A percentile compares a stretch with the other conserved stretches of the same genome.
Evolutionary conservation across 176 grass and related monocot genomes (phyloP).

Genomic region (Zea luxurians): DNA sequence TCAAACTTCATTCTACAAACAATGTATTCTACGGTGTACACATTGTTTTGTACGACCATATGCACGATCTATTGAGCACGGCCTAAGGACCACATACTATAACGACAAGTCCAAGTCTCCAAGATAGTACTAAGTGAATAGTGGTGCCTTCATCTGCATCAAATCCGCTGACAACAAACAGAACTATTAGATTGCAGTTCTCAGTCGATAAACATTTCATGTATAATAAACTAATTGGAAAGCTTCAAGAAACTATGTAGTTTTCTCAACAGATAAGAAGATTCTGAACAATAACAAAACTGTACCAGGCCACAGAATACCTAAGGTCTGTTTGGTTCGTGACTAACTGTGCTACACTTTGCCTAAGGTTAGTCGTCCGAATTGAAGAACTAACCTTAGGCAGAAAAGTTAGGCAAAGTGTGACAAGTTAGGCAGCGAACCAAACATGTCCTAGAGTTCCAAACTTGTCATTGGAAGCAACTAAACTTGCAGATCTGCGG

Average conservation of each 20-base stretch:
- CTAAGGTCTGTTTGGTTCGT: no score
- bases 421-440: no score
- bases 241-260: slow-evolving; percentile 6
- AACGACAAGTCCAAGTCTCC: slow-evolving; percentile 43
- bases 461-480: slow-evolving; percentile 1
- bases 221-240: background rate
- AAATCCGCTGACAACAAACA: slow-evolving; percentile 34
- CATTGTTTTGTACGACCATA: no score
- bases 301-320: slow-evolving; percentile 33
- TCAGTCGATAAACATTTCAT: background rate
- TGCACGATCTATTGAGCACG: no score
- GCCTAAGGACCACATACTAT: slow-evolving; percentile 37
- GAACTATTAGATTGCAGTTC: slow-evolving; percentile 28
- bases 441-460: no score
- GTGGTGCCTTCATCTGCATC: slow-evolving; percentile 26
- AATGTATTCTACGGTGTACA: no score
- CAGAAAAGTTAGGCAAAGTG: no score
- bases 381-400: no score
- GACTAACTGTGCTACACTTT: no score
- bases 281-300: slow-evolving; percentile 26
- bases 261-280: slow-evolving; percentile 25
- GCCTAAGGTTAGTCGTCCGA: no score
- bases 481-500: slow-evolving; percentile 6
- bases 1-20: no score
- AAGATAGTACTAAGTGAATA: slow-evolving; percentile 24